Conservation (phyloP, 2,329 filamentous ascomycete species). For the Botrytis porri region DNA sequence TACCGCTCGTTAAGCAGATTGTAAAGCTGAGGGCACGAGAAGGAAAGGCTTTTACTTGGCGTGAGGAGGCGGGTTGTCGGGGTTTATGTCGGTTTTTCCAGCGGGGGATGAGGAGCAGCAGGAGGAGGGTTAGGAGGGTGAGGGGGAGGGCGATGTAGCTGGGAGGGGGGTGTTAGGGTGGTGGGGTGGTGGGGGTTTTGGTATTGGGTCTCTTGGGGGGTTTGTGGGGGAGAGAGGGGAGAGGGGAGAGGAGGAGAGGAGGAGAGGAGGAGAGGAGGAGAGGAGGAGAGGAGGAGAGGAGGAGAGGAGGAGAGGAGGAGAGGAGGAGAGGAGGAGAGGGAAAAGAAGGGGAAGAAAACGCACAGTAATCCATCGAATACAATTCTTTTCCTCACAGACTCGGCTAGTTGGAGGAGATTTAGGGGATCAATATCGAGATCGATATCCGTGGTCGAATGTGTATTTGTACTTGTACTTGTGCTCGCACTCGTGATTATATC, state of each 20-base stretch:
- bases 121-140: not conserved
- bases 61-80: not conserved
- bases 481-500: not conserved
- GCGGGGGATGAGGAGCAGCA: not conserved
- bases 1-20: not conserved
- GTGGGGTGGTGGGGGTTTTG: too few species aligned
- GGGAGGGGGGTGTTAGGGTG: not conserved
- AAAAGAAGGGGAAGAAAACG: not conserved
- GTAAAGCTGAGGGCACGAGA: not conserved
- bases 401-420: not conserved
- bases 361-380: not conserved
- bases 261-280: too few species aligned
- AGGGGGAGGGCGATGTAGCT: not conserved
- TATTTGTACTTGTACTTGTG: too few species aligned
- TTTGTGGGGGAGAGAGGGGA: not conserved
- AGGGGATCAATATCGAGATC: not conserved
- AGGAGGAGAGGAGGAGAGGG: too few species aligned
- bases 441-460: not conserved
- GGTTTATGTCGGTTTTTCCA: not conserved
- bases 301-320: too few species aligned
- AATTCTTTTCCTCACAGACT: not conserved
- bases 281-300: too few species aligned
- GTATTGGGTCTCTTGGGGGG: rapidly evolving
- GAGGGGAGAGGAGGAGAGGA: too few species aligned
- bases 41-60: not conserved